Conservation (phyloP, 768 basidiomycete genomes). For the Xerocomus spinulosus region DNA sequence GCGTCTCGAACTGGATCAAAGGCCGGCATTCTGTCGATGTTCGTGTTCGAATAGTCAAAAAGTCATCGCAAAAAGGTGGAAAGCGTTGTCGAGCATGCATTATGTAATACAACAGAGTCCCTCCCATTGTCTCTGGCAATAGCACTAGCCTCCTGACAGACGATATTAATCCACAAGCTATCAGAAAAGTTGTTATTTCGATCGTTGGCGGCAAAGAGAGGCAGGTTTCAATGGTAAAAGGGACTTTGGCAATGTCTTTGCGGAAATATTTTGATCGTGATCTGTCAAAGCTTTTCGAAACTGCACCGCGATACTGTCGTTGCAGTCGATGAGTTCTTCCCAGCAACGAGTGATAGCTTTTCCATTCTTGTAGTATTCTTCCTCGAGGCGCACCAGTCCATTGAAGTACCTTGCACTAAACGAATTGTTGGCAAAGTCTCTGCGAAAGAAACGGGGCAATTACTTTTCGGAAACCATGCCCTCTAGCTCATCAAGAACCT, state of each 20-base stretch:
- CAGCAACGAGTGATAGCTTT: constrained; percentile 37
- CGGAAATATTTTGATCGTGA: constrained; percentile 46
- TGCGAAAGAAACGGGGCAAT: background rate
- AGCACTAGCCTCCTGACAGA: too few species aligned
- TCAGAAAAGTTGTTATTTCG: too few species aligned
- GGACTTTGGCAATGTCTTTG: constrained; percentile 46
- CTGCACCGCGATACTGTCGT: constrained; percentile 32
- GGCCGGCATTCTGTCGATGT: constrained; percentile 31
- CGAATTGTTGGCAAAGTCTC: constrained; percentile 2
- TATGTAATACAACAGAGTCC: constrained; percentile 13
- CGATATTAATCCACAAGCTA: too few species aligned
- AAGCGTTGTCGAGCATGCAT: constrained; percentile 6
- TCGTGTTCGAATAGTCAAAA: constrained; percentile 5
- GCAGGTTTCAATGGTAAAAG: constrained; percentile 35
- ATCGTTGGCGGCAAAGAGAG: constrained; percentile 6
- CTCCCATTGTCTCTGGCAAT: constrained; percentile 1
- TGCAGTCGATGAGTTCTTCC: constrained; percentile 41
- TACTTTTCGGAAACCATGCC: constrained; percentile 36
- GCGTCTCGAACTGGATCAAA: constrained; percentile 89
- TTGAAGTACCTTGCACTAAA: constrained; percentile 50
- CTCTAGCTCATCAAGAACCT: constrained; percentile 41
- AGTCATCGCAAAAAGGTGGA: constrained; percentile 10
- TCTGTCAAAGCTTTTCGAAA: constrained; percentile 40
- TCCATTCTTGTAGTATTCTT: constrained; percentile 45
- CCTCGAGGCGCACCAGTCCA: constrained; percentile 49